Conservation (phyloP, 768 basidiomycete genomes). For the Macrolepiota albuminosa region DNA sequence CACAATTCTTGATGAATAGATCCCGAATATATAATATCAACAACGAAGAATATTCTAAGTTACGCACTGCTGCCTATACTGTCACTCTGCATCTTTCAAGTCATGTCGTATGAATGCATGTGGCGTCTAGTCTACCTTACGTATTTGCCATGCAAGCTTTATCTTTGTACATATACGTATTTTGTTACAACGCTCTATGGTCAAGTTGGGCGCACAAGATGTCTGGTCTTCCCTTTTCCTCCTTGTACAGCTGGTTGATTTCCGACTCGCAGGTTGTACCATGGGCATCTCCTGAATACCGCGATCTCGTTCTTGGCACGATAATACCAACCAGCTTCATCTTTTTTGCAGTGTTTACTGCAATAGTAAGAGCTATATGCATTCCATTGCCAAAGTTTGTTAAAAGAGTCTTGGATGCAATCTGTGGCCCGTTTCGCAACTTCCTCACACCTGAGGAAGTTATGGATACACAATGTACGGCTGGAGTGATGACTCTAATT, state of each 20-base stretch:
- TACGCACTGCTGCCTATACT: neutral
- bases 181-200: neutral
- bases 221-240: neutral
- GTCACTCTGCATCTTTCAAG: neutral
- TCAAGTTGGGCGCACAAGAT: neutral
- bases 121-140: too few relatives aligned
- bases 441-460: slow-evolving; percentile 51
- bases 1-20: too few relatives aligned
- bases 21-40: too few relatives aligned
- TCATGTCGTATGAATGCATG: too few relatives aligned
- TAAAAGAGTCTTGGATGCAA: slow-evolving; percentile 13
- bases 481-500: slow-evolving; percentile 19
- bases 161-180: neutral
- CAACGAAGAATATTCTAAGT: too few relatives aligned
- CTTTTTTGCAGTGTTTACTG: slow-evolving; percentile 23
- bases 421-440: slow-evolving; percentile 42
- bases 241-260: neutral
- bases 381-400: slow-evolving; percentile 22
- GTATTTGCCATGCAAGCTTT: neutral
- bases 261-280: neutral
- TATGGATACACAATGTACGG: slow-evolving; percentile 29
- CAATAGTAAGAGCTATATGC: slow-evolving; percentile 16
- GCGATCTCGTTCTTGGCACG: slow-evolving; percentile 10
- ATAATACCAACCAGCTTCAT: slow-evolving; percentile 26
- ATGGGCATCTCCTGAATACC: neutral